phyloP scores from a whole-genome alignment of 306 rosid species.

The Herpetospermum pedunculosum region DNA sequence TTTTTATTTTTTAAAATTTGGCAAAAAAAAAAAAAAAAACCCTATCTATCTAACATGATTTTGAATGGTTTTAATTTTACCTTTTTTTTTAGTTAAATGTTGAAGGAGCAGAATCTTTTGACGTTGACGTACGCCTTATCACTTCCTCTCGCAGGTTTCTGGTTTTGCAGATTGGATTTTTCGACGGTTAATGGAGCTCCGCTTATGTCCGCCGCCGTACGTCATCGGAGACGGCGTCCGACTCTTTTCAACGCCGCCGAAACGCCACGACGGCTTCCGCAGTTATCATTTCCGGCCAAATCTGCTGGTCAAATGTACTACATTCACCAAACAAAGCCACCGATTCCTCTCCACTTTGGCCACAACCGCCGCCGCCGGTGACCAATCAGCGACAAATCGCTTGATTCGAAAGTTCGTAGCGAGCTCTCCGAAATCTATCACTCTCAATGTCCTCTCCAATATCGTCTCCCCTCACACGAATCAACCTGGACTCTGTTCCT shows the following conservation, averaged over 20 bases:
- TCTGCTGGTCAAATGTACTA: neutral
- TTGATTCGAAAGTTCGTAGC: constrained; percentile 41
- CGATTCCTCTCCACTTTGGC: constrained; percentile 58
- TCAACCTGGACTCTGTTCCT: constrained; percentile 38
- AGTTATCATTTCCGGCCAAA: neutral
- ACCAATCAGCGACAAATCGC: constrained; percentile 28
- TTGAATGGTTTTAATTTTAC: too few species aligned
- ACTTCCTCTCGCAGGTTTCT: too few species aligned
- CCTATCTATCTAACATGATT: too few species aligned
- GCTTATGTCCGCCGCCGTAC: neutral
- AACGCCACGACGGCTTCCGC: neutral
- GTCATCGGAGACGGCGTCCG: neutral
- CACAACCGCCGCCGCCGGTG: constrained; percentile 14
- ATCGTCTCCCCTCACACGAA: constrained; percentile 49
- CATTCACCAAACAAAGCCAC: constrained; percentile 53
- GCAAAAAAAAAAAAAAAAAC: too few species aligned
- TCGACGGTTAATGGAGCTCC: neutral
- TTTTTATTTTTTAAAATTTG: too few species aligned
- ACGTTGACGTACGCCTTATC: too few species aligned
- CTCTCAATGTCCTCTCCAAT: constrained; percentile 50
- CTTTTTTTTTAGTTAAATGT: too few species aligned
- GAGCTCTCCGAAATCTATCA: constrained; percentile 40
- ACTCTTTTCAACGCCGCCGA: neutral
- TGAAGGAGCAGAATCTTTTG: too few species aligned
- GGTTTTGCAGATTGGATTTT: too few species aligned